Conservation (phyloP, 495 filamentous ascomycete genomes). For the Penicillium parvum region DNA sequence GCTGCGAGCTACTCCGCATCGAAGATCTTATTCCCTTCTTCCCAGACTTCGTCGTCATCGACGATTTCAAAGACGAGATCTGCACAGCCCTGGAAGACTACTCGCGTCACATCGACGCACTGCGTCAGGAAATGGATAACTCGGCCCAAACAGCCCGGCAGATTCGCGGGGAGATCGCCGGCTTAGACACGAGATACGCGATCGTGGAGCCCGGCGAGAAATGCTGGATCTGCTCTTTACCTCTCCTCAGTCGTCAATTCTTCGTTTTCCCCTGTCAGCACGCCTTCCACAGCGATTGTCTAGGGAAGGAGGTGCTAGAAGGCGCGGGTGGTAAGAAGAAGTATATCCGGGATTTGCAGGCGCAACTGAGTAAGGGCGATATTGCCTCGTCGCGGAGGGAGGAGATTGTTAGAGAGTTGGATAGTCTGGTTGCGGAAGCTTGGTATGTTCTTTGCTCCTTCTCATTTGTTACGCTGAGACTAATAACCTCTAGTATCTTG, state of each 20-base stretch:
- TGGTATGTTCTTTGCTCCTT: constrained; percentile 53
- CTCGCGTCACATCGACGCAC: constrained; percentile 75
- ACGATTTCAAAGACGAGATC: constrained; percentile 98
- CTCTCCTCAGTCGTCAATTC: constrained; percentile 83
- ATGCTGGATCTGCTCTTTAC: constrained; percentile 82
- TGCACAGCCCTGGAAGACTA: constrained; percentile 91
- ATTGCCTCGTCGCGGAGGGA: constrained; percentile 65
- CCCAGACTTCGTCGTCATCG: constrained; percentile 97
- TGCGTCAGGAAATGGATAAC: constrained; percentile 97
- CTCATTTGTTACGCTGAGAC: background rate
- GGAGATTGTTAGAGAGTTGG: constrained; percentile 80
- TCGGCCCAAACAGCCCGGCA: constrained; percentile 78
- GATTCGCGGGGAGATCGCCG: constrained; percentile 80
- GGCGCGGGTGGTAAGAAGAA: constrained; percentile 66
- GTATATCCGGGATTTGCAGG: constrained; percentile 80
- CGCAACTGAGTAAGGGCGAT: constrained; percentile 68
- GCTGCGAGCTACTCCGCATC: constrained; percentile 86
- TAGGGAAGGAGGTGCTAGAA: constrained; percentile 78
- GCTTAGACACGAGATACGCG: constrained; percentile 82
- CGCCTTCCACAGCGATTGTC: constrained; percentile 91
- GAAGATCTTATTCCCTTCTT: constrained; percentile 98
- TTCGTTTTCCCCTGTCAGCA: constrained; percentile 99
- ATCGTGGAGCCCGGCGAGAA: constrained; percentile 96
- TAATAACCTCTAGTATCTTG: constrained; percentile 51
- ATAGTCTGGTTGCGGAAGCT: constrained; percentile 74